Evolutionary conservation across 129 eudicot species (phyloP).

Genomic region (Ambrosia artemisiifolia): DNA sequence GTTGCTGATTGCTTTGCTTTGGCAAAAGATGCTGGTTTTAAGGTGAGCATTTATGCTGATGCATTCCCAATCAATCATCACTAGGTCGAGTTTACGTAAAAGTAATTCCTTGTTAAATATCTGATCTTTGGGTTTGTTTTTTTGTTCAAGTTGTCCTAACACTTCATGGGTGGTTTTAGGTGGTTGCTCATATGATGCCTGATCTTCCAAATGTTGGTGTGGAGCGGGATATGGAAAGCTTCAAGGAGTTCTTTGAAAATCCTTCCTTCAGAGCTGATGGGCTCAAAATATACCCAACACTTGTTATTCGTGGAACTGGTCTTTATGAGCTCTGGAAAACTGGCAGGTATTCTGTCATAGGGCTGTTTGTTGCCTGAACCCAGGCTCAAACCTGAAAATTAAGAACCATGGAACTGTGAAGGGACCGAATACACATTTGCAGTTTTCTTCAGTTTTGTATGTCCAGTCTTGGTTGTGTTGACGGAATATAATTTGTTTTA

Average conservation of each 20-base stretch:
- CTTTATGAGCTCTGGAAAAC: conserved; percentile 99
- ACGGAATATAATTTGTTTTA: neutral
- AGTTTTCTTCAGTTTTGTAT: neutral
- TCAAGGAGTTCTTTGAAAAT: conserved; percentile 94
- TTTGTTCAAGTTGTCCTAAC: conserved; percentile 7
- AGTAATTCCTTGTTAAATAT: neutral
- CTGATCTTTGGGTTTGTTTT: neutral
- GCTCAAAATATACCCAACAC: conserved; percentile 95
- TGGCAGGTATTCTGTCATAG: conserved; percentile 61
- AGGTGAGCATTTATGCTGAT: conserved; percentile 40
- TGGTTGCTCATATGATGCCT: conserved; percentile 99
- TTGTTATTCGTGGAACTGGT: conserved; percentile 98
- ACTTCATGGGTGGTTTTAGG: conserved; percentile 40
- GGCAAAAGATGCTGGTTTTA: conserved; percentile 99
- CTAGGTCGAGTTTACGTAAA: conserved; percentile 13
- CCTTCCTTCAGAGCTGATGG: conserved; percentile 92
- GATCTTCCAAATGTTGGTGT: conserved; percentile 99
- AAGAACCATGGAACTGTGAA: neutral
- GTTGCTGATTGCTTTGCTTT: conserved; percentile 95
- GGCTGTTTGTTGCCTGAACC: neutral
- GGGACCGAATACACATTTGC: neutral
- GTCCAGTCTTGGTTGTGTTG: neutral
- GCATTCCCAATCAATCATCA: conserved; percentile 1
- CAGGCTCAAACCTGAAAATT: neutral
- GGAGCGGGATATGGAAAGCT: conserved; percentile 95